Evolutionary conservation across 2,329 filamentous ascomycete genomes (phyloP), one percentile per base, ranked within the genome.

Genomic region (Aschersonia sp.): DNA sequence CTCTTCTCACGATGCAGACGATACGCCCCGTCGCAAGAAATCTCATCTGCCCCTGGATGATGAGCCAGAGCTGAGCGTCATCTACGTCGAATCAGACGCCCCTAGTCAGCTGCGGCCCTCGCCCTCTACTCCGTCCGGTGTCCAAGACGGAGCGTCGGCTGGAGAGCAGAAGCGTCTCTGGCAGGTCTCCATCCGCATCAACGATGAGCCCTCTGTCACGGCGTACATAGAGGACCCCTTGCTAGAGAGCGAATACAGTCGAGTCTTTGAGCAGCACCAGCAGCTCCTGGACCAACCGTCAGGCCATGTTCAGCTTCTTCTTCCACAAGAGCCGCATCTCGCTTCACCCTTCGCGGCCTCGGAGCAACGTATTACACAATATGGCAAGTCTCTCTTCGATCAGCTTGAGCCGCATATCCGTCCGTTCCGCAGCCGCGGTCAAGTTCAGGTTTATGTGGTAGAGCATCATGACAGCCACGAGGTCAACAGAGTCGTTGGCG

Each of bases 211-310:
- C 10, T 40, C 51, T 10, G 45, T 31, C 6, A 40, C n/a, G 30
- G 30, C 47, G 5, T 48, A 47, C 42, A 56, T 60, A 9, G 45
- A 49, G 40, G 58, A 60, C 44, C 58, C 58, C 4, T 57, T 60
- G 29, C 42, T 52, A 30, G 54, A 55, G 42, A 44, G 38, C n/a
- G 52, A 60, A 32, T 60, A 60, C 43, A 52, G 49, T 12, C 45
- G 50, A 38, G 47, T 60, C 45, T 55, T 60, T 38, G 58, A 60
- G 46, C 43, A 51, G 31, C 58, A 60, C 43, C 52, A 59, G n/a
- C 54, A 51, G 20, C 54, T 51, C 45, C 55, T 56, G 20, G 57
- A 58, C 42, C 47, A 50, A 5, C 52, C 53, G 28, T 51, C 47
- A n/a, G 55, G 53, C 53, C 55, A 51, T 47, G 42, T 51, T 6